Conservation (phyloP, 2,329 filamentous ascomycete genomes). For the Trichoderma citrinoviride region DNA sequence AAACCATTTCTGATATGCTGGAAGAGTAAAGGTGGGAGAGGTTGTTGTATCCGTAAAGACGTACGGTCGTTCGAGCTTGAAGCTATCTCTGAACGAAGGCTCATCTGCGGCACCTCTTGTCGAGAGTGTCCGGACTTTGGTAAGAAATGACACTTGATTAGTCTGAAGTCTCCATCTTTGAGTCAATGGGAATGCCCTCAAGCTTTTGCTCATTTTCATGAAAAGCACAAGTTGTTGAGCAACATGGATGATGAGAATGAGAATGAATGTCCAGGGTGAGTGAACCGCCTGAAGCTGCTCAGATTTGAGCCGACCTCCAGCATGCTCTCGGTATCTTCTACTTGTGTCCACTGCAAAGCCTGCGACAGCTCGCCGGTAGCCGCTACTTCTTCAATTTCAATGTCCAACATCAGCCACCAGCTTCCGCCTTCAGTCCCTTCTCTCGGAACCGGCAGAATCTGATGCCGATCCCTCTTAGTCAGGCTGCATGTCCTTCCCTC, state of each 20-base stretch:
- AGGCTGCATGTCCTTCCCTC: not conserved
- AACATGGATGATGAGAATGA: not conserved
- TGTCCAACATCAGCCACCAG: too few species aligned
- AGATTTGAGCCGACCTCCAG: not conserved
- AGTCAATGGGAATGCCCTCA: not conserved
- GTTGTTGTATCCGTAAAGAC: constrained; percentile 46
- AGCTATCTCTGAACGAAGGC: constrained; percentile 53
- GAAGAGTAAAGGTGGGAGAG: constrained; percentile 41
- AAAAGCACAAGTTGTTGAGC: not conserved
- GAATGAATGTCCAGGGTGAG: not conserved
- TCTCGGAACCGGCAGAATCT: constrained; percentile 29
- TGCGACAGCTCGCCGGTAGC: not conserved
- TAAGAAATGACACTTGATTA: not conserved
- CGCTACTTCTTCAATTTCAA: not conserved
- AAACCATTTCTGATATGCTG: constrained; percentile 62
- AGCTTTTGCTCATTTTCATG: not conserved
- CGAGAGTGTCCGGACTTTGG: not conserved
- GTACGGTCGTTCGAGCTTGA: constrained; percentile 49
- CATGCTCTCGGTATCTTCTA: not conserved
- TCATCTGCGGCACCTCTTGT: constrained; percentile 29
- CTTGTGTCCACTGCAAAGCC: too few species aligned
- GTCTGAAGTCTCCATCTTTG: not conserved
- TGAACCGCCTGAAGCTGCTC: not conserved
- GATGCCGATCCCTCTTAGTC: constrained; percentile 24
- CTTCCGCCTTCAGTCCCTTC: not conserved